Conservation (phyloP, 495 filamentous ascomycete genomes). For the Aspergillus cristatus region DNA sequence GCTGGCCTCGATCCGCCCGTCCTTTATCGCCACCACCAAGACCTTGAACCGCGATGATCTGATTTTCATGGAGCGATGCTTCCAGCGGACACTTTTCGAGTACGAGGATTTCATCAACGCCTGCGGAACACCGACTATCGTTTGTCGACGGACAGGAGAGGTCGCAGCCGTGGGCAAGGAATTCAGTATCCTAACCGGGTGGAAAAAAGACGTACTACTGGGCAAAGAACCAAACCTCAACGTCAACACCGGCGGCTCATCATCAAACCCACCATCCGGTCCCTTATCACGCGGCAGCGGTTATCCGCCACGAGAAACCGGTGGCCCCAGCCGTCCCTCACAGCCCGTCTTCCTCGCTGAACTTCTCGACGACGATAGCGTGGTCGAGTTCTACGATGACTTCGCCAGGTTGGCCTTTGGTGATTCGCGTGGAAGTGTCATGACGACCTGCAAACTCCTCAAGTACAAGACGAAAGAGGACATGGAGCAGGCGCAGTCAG, state of each 20-base stretch:
- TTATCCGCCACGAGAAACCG: conserved; percentile 38
- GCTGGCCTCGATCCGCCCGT: conserved; percentile 80
- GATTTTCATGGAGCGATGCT: conserved; percentile 94
- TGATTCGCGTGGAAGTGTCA: conserved; percentile 74
- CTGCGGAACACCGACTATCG: conserved; percentile 80
- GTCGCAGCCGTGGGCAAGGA: conserved; percentile 89
- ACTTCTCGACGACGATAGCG: conserved; percentile 85
- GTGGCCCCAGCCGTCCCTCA: conserved; percentile 25
- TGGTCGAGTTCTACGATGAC: conserved; percentile 92
- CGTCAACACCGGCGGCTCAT: conserved; percentile 56
- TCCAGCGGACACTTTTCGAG: conserved; percentile 85
- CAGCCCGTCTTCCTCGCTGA: conserved; percentile 86
- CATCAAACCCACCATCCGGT: conserved; percentile 10
- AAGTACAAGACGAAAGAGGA: conserved; percentile 80
- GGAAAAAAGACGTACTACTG: conserved; percentile 83
- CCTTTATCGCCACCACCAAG: conserved; percentile 81
- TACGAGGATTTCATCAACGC: conserved; percentile 87
- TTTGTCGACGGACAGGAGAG: conserved; percentile 86
- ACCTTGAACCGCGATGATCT: conserved; percentile 78
- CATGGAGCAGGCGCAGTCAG: conserved; percentile 32
- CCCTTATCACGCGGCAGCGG: conserved; percentile 35
- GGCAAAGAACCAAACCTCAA: conserved; percentile 86
- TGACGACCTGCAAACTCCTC: conserved; percentile 73
- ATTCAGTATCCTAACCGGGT: conserved; percentile 87
- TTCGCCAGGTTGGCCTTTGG: conserved; percentile 86